Evolutionary conservation across 805 yeast genomes (phyloP).

Genomic region (Hyphopichia homilentoma): DNA sequence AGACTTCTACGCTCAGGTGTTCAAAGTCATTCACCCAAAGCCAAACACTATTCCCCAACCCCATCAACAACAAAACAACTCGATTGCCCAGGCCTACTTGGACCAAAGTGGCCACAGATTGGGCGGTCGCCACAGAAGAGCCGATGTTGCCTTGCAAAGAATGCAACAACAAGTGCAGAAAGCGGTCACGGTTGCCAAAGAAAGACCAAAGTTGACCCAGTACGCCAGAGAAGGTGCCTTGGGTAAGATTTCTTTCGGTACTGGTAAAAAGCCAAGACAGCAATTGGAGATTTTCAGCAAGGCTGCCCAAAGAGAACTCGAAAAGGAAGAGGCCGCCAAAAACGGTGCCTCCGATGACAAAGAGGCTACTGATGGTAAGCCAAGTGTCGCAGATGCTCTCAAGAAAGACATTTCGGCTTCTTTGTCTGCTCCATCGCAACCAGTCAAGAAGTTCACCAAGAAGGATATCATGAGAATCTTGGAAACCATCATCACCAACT

Average conservation of each 20-base stretch:
- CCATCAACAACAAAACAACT: constrained; percentile 58
- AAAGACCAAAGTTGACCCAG: constrained; percentile 65
- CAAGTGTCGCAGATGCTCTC: constrained; percentile 8
- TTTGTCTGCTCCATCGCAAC: constrained; percentile 28
- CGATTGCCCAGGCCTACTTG: constrained; percentile 89
- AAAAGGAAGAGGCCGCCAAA: constrained; percentile 26
- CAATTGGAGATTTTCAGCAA: constrained; percentile 63
- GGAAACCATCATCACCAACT: constrained; percentile 74
- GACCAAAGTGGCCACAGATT: constrained; percentile 89
- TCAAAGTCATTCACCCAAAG: constrained; percentile 53
- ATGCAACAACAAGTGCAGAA: constrained; percentile 98
- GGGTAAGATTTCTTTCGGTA: constrained; percentile 77
- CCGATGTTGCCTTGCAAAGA: constrained; percentile 88
- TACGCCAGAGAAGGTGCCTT: constrained; percentile 80
- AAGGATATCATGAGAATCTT: constrained; percentile 57
- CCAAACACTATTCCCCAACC: constrained; percentile 44
- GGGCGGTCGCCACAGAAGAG: constrained; percentile 80
- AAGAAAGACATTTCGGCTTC: constrained; percentile 28
- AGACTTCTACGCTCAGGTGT: constrained; percentile 94
- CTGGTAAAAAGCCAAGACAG: constrained; percentile 84
- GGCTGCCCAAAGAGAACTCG: constrained; percentile 46
- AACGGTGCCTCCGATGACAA: constrained; percentile 11
- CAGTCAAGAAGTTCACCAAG: constrained; percentile 31
- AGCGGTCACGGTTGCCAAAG: constrained; percentile 93
- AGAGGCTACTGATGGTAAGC: constrained; percentile 13